These are phyloP conservation scores for Myriosclerotinia scirpicola DNA, from an alignment of 2,329 filamentous ascomycete species.

Conservation along the genomic window DNA sequence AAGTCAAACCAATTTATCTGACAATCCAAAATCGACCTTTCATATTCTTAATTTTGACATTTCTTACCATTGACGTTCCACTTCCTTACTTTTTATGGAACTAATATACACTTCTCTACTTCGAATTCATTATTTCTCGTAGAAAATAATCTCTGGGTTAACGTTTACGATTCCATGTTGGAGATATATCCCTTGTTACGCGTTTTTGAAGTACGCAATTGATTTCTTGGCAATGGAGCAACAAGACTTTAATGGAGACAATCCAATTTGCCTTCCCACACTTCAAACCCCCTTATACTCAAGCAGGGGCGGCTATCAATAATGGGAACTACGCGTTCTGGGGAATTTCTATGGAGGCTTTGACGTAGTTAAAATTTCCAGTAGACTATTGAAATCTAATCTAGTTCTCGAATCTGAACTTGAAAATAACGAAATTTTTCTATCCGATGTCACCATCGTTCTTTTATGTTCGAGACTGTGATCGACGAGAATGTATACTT, in stretches of 20 bases:
- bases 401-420: not conserved
- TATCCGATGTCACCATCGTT: slow-evolving; percentile 20
- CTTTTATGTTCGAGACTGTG: slow-evolving; percentile 9
- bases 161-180: not conserved
- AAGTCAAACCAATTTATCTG: not conserved
- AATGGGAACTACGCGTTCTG: slow-evolving; percentile 3
- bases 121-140: not conserved
- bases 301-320: not conserved
- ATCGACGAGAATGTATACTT: not conserved
- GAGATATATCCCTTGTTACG: not conserved
- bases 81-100: no score
- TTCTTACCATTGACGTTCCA: not conserved
- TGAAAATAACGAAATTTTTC: slow-evolving; percentile 18
- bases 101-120: no score
- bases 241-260: not conserved
- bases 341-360: not conserved
- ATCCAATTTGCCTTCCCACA: not conserved
- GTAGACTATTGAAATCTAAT: not conserved
- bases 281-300: slow-evolving; percentile 6
- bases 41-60: not conserved
- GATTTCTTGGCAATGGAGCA: not conserved
- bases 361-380: not conserved
- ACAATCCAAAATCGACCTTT: not conserved
- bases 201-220: slow-evolving; percentile 10
- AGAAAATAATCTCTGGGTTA: not conserved